Conservation (phyloP, 2,329 filamentous ascomycete genomes). For the Ceratocystiopsis sp. region DNA sequence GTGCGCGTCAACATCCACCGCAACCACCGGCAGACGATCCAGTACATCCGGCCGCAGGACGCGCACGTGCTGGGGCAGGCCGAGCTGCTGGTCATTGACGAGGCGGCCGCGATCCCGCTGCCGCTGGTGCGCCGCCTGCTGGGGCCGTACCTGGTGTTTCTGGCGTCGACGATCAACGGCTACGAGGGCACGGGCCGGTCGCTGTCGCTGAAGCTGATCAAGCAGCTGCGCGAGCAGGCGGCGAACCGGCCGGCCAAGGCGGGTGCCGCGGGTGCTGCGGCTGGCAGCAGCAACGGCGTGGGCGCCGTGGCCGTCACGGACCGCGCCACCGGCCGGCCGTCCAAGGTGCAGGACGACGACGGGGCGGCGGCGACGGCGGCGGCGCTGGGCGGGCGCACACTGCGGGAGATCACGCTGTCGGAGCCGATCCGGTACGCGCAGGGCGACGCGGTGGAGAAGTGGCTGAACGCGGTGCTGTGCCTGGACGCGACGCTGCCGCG, state of each 20-base stretch:
- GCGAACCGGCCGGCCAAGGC: no score
- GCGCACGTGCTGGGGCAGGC: constrained; percentile 89
- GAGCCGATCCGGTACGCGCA: constrained; percentile 91
- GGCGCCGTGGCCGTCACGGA: constrained; percentile 45
- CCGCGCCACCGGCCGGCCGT: constrained; percentile 56
- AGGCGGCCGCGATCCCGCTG: constrained; percentile 88
- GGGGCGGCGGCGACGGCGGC: constrained; percentile 10
- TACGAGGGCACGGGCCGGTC: constrained; percentile 96
- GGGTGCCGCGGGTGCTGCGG: constrained; percentile 21
- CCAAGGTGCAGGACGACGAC: constrained; percentile 46
- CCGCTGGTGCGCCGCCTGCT: constrained; percentile 86
- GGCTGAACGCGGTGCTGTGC: constrained; percentile 87
- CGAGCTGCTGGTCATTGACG: constrained; percentile 89
- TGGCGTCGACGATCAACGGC: constrained; percentile 98
- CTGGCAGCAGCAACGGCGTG: constrained; percentile 30
- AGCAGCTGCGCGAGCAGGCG: constrained; percentile 89
- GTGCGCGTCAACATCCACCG: constrained; percentile 92
- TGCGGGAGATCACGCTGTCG: constrained; percentile 81
- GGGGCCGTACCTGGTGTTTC: constrained; percentile 94
- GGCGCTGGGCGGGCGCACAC: constrained; percentile 35
- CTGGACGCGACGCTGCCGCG: constrained; percentile 77
- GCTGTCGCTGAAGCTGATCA: constrained; percentile 87
- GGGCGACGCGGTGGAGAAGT: constrained; percentile 84
- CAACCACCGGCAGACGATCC: constrained; percentile 91
- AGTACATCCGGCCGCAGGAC: constrained; percentile 95